Base-by-base conservation (phyloP, 2,329 filamentous ascomycete species). In the Botryotinia globosa region DNA sequence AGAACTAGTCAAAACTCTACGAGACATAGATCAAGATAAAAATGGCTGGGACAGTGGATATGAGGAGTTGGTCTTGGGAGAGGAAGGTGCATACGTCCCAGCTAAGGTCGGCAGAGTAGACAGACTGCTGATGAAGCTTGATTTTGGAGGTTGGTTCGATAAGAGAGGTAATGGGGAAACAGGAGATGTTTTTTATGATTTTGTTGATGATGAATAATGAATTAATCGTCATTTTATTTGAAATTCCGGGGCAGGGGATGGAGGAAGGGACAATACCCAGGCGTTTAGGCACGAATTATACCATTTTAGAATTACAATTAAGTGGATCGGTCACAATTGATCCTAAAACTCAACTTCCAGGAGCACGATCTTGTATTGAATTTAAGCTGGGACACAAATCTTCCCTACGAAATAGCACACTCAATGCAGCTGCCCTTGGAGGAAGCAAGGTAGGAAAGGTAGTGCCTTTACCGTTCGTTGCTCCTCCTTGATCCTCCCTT, bases 111-210 rank as follows among this genome's bases (percentile, higher is more conserved):
- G 93, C 0, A 92, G 94, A 1, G 89, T 98, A 63, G 94, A 97
- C 83, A 86, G 92, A 73, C 82, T 98, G 80, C 82, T 98, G 80
- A 97, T 97, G 93, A 97, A 97, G 84, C 84, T 98, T 77, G 94
- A 97, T 76, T 81, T 81, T 76, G 80, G 80, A 8, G 77, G 78
- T 0, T 81, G 80, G 80, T 81, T 81, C 74, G 77, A 79, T 73
- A 75, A 73, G 51, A 74, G 71, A 42, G 48, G 67, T 45, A 70
- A 72, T 69, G 74, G 74, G 32, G 74, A 76, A 65, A 74, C 73
- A 29, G 74, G 76, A 61, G 73, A 72, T 51, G 66, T 73, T 18
- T 77, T 75, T 72, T 73, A 77, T 75, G 76, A 77, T 63, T 71
- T 71, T 73, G 75, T 69, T 67, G 72, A 76, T 75, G 73, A 75